phyloP scores from a whole-genome alignment of 2,329 filamentous ascomycete genomes.

The Immersiporthe knoxdaviesiana region DNA sequence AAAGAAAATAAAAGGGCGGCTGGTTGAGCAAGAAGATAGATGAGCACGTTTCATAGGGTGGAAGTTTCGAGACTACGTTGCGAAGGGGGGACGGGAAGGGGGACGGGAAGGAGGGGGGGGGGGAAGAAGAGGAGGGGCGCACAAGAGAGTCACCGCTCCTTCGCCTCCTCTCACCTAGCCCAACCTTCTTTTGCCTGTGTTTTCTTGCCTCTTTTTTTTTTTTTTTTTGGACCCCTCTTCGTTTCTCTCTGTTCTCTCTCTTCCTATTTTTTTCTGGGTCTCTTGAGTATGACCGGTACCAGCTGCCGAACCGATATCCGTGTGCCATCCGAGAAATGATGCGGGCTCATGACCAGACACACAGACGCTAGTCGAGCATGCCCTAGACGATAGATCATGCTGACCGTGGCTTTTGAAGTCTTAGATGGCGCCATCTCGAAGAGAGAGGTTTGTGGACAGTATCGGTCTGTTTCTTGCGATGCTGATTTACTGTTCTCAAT shows the following conservation, averaged over 20 bases:
- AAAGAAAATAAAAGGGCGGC: neutral
- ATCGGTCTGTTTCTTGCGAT: neutral
- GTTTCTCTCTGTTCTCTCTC: neutral
- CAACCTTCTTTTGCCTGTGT: neutral
- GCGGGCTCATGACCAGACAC: neutral
- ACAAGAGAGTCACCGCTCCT: neutral
- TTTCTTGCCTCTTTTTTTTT: neutral
- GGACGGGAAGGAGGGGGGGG: neutral
- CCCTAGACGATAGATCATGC: neutral
- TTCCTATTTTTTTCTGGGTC: neutral
- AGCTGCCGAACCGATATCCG: constrained; percentile 16
- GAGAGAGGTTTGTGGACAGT: neutral
- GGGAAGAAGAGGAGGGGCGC: neutral
- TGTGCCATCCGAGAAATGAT: neutral
- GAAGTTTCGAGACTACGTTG: neutral
- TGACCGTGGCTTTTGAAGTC: neutral
- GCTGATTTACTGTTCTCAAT: neutral
- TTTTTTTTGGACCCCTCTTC: neutral
- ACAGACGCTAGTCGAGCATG: neutral
- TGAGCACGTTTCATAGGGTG: neutral
- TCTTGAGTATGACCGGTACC: neutral
- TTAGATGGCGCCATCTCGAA: neutral
- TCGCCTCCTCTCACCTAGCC: neutral
- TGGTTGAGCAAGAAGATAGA: neutral
- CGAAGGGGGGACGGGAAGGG: neutral